These are phyloP conservation scores for Aspergillus intermedius DNA, from an alignment of 2,329 filamentous ascomycete species.

Conservation along the genomic window DNA sequence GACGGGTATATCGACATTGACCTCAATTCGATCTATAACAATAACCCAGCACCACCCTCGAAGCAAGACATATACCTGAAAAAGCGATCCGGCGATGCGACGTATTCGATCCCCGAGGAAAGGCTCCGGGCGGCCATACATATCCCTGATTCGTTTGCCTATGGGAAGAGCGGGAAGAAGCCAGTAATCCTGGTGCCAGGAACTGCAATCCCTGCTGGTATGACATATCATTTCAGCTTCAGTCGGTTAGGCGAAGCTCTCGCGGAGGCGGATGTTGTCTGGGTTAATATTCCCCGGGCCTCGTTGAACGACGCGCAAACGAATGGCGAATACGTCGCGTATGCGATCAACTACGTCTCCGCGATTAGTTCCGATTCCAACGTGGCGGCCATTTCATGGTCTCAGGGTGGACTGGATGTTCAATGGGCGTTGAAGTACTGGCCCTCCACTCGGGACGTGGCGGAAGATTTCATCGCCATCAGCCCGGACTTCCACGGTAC, in stretches of 20 bases:
- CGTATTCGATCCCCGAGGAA: slow-evolving; percentile 43
- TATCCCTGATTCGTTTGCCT: slow-evolving; percentile 46
- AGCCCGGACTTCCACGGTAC: slow-evolving; percentile 51
- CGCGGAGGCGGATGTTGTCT: slow-evolving; percentile 45
- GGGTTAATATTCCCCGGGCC: slow-evolving; percentile 49
- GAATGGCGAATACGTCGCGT: slow-evolving; percentile 52
- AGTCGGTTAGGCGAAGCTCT: slow-evolving; percentile 43
- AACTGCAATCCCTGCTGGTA: slow-evolving; percentile 45
- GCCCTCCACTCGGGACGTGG: slow-evolving; percentile 42
- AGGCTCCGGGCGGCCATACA: slow-evolving; percentile 47
- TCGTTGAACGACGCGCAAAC: slow-evolving; percentile 45
- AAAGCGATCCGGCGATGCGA: slow-evolving; percentile 36
- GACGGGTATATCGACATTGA: slow-evolving; percentile 10
- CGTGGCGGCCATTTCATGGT: slow-evolving; percentile 48
- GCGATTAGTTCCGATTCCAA: slow-evolving; percentile 32
- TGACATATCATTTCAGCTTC: slow-evolving; percentile 43
- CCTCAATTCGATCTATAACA: slow-evolving; percentile 13
- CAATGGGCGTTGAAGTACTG: slow-evolving; percentile 57
- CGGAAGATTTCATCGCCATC: slow-evolving; percentile 48
- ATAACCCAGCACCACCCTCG: slow-evolving; percentile 3
- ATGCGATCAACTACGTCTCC: slow-evolving; percentile 53
- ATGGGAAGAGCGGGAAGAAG: slow-evolving; percentile 33
- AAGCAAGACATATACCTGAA: slow-evolving; percentile 9
- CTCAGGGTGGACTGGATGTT: slow-evolving; percentile 48
- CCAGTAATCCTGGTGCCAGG: slow-evolving; percentile 51